Evolutionary conservation across 495 filamentous ascomycete genomes (phyloP).

Genomic region (Aspergillus campestris): DNA sequence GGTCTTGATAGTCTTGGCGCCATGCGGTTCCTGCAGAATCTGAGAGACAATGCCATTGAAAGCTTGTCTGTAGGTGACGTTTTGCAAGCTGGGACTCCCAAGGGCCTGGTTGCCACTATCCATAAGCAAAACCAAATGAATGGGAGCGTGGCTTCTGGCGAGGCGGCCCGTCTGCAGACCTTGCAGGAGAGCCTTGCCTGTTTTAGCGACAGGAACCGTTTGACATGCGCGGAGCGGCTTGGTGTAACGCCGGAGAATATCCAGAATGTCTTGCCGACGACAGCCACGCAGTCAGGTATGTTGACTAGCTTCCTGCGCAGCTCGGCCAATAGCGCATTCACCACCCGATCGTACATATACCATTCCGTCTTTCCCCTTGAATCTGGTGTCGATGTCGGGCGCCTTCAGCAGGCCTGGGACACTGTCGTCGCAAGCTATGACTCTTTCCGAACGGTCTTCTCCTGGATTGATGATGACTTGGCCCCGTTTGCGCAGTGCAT

Average conservation of each 20-base stretch:
- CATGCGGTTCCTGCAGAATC: constrained; percentile 44
- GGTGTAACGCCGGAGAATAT: constrained; percentile 37
- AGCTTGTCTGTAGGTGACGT: constrained; percentile 23
- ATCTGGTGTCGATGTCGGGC: constrained; percentile 23
- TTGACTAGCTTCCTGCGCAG: constrained; percentile 51
- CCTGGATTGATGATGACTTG: constrained; percentile 56
- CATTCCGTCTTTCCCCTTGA: constrained; percentile 49
- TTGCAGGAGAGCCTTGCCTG: background rate
- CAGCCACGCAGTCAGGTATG: constrained; percentile 68
- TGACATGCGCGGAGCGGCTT: constrained; percentile 34
- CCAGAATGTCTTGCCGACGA: constrained; percentile 60
- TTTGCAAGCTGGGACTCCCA: constrained; percentile 18
- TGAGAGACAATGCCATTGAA: constrained; percentile 13
- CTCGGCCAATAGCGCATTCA: constrained; percentile 14
- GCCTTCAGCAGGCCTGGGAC: constrained; percentile 44
- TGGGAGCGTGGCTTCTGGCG: background rate
- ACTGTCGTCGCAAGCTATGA: constrained; percentile 33
- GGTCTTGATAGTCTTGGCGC: constrained; percentile 72
- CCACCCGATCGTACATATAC: constrained; percentile 53
- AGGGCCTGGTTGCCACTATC: constrained; percentile 20
- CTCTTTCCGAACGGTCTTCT: constrained; percentile 57
- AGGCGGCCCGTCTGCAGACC: background rate
- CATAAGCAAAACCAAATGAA: background rate
- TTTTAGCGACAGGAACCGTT: constrained; percentile 8
- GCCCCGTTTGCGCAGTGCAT: constrained; percentile 55